Evolutionary conservation across 371 early-diverging fungal genomes (phyloP), one percentile per base, ranked within the genome.

Genomic region (Rhizopus microsporus): DNA sequence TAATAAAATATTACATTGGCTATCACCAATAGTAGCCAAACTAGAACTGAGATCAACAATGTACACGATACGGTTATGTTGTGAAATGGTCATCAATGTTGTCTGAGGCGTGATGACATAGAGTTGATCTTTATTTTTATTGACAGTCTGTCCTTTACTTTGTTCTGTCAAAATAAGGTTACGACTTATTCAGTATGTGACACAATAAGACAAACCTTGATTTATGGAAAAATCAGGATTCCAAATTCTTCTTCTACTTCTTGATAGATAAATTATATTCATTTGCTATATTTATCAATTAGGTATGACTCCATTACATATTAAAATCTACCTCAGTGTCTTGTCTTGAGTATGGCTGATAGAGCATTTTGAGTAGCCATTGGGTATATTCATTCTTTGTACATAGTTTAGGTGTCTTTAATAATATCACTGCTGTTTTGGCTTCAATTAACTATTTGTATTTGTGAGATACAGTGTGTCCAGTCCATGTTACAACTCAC

Each of bases 11-110:
- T 79, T 78, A 33, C 72, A 74, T 17, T 72, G 79, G 10, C 71
- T 75, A 44, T 81, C 73, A 59, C 89, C 89, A 3, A 89, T 86
- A 1, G 87, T 85, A 12, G 88, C 80, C 59, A 92, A 77, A 58
- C 88, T 88, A 2, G 90, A 84, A 12, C 83, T 84, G 13, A 88
- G 75, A 62, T 92, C 93, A 32, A 92, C 75, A n/a, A 90, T 72
- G 60, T 90, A 86, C 0, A 89, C 88, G 16, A 89, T 57, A 0
- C 88, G 75, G 56, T 90, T 86, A 61, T 85, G 80, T 47, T 77
- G 74, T 45, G 79, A 70, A 48, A 89, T 60, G 9, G 82, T 77
- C 60, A 82, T 75, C 5, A 92, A 75, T 8, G 79, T 80, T 3
- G 92, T 88, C 39, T 83, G 73, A 1, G 90, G 88, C 37, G 86